Evolutionary conservation across 129 eudicot genomes (phyloP), one percentile per base, ranked within the genome.

Genomic region (Centaurea solstitialis): DNA sequence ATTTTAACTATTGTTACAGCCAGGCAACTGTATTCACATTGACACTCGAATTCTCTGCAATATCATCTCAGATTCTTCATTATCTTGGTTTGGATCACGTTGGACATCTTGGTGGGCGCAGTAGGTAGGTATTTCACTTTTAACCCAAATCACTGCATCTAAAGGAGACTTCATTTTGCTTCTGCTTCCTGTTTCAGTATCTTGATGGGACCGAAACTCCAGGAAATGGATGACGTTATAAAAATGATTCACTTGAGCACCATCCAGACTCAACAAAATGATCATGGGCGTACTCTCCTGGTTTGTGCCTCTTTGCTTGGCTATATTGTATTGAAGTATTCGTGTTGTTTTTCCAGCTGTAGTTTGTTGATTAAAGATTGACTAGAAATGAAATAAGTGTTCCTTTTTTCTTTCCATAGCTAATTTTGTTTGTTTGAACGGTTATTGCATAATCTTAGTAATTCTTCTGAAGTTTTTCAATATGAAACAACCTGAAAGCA

Each of bases 71-170:
- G 99, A 89, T 94, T 85, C 97, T 94, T 80, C 99, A 92, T 87
- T 94, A 92, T 88, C 97, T 94, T 87, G 99, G 97, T 73, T 69
- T 94, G 90, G 99, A 94, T 91, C 99, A 94, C 79, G 97, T 94
- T 85, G 99, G 99, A 26, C 99, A 94, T 89, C 92, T 88, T 89
- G 99, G 97, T 4, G 99, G 99, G 73, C 97, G 97, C 37, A 87
- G 69, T 77, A 92, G 97, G 99, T 90, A 80, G 23, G 28, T 39
- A 68, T 50, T 40, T 38, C 21, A 5, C 78, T 22, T 41, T 24
- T 78, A 80, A 64, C 61, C 43, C 45, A 67, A 61, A 72, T 10
- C 33, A 13, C 23, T 33, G 9, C n/a, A 38, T 69, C 30, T 33
- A n/a, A 64, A 70, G 21, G 68, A 62, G 26, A 64, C 73, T 80